phyloP scores from a whole-genome alignment of 768 basidiomycete genomes.

The Tubosaeta sp. region DNA sequence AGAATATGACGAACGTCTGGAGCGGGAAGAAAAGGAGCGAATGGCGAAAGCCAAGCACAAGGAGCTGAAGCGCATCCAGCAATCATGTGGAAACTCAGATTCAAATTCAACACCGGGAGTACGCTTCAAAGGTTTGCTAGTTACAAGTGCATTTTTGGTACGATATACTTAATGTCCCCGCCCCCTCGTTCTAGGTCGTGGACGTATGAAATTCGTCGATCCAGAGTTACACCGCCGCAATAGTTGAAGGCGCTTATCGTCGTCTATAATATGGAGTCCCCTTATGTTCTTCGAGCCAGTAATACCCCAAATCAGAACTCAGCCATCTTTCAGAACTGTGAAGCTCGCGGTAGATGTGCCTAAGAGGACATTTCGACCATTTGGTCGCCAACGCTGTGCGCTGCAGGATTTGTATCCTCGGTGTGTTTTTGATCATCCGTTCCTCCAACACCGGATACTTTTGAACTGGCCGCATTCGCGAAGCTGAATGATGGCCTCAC shows the following conservation, averaged over 20 bases:
- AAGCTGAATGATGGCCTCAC: constrained; percentile 79
- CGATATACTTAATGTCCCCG: neutral
- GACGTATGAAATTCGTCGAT: constrained; percentile 65
- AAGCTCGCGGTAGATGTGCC: constrained; percentile 5
- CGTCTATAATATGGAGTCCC: neutral
- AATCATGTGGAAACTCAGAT: constrained; percentile 31
- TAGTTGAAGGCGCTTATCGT: constrained; percentile 2
- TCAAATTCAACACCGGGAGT: constrained; percentile 40
- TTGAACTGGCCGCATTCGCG: constrained; percentile 62
- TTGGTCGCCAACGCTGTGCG: constrained; percentile 15
- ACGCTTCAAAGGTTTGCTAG: constrained; percentile 56
- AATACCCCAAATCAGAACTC: constrained; percentile 3
- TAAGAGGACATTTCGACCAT: constrained; percentile 15
- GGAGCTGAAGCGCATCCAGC: constrained; percentile 48
- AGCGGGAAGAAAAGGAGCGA: constrained; percentile 62
- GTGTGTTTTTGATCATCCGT: constrained; percentile 15
- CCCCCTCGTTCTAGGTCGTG: constrained; percentile 41
- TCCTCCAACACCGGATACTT: constrained; percentile 11
- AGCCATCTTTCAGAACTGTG: constrained; percentile 1
- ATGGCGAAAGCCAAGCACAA: constrained; percentile 41
- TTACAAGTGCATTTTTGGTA: neutral
- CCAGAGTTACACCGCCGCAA: constrained; percentile 42
- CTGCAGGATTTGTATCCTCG: constrained; percentile 1
- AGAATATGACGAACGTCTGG: constrained; percentile 65
- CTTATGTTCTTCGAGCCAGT: neutral